A percentile compares a stretch with the other conserved stretches of the same genome.
Evolutionary conservation across 768 basidiomycete genomes (phyloP).

Genomic region (Russula sp.): DNA sequence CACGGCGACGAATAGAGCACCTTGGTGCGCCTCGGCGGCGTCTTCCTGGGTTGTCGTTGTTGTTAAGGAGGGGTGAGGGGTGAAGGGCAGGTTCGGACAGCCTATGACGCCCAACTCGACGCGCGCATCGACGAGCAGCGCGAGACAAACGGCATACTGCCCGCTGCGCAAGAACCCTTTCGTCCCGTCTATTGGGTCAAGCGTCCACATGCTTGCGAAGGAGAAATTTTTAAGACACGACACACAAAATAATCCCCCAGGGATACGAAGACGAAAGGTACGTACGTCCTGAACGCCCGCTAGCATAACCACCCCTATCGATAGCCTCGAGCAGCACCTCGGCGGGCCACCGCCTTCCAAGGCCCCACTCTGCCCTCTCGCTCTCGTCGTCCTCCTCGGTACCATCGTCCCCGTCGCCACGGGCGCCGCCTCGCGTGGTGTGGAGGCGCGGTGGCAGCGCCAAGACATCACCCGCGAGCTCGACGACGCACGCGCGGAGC

Average conservation of each 20-base stretch:
- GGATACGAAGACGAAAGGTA: constrained; percentile 23
- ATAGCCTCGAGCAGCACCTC: constrained; percentile 76
- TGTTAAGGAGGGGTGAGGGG: constrained; percentile 50
- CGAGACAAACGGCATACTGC: constrained; percentile 58
- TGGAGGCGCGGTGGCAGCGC: constrained; percentile 34
- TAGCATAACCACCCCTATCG: constrained; percentile 71
- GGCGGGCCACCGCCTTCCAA: constrained; percentile 54
- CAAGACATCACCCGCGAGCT: constrained; percentile 79
- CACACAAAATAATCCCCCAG: not conserved
- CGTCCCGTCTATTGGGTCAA: constrained; percentile 57
- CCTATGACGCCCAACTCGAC: constrained; percentile 54
- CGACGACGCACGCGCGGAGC: constrained; percentile 65
- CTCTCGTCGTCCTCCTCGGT: constrained; percentile 35
- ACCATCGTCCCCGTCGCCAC: not conserved
- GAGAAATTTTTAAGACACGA: not conserved
- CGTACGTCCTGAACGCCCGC: constrained; percentile 69
- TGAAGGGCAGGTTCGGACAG: constrained; percentile 78
- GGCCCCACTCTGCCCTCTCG: constrained; percentile 64
- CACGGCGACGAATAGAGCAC: too few species aligned
- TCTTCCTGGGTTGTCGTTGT: too few species aligned
- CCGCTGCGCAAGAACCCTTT: constrained; percentile 56
- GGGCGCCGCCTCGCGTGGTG: too few species aligned
- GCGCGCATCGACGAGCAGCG: constrained; percentile 45
- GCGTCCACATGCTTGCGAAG: constrained; percentile 36
- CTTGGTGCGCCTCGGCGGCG: too few species aligned